Base-by-base conservation (phyloP, 148 eudicot genomes). In the Rhododendron henanense region DNA sequence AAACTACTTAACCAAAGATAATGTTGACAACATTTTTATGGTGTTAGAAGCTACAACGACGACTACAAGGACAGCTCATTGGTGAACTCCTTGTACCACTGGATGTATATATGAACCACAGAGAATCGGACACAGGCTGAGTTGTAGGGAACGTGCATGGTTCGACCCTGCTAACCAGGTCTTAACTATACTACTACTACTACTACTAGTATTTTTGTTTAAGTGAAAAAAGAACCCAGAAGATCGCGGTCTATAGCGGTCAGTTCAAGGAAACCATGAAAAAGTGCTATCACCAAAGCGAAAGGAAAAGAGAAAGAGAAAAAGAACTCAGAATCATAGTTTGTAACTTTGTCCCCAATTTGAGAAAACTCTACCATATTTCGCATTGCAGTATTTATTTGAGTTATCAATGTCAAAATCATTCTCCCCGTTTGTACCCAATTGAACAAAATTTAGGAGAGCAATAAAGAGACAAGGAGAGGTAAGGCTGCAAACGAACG, bases 141-240 rank as follows among this genome's bases (percentile, higher is more conserved):
- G 87, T 65, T 80, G 87, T 65, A 1, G 67, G 87, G 84, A 53
- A 85, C 47, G 6, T 44, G 67, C 84, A 80, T 85, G 74, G 74
- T 28, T 67, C 35, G 35, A 10, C 11, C 13, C 35, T 67, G 35
- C 35, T 3, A 3, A 67, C 28, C 13, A 25, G 35, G 35, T 67
- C 74, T 28, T 25, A 9, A 28, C 28, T 28, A 61, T 3, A 15
- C 1, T 33, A 33, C 35, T 7, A 4, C 18, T 31, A 1, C 2
- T 50, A 53, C 59, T 15, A 14, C 10, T 5, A 61, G 9, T 21
- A 19, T 23, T 11, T 28, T 71, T 28, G 16, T 11, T 71, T 4
- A 67, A 67, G 35, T 67, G 2, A 69, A 11, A 25, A 73, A 73
- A 16, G 19, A 73, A 31, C 14, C 3, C 4, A 7, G 2, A 18